Evolutionary conservation across 2,329 filamentous ascomycete species (phyloP).

Genomic region (Tolypocladium paradoxum): DNA sequence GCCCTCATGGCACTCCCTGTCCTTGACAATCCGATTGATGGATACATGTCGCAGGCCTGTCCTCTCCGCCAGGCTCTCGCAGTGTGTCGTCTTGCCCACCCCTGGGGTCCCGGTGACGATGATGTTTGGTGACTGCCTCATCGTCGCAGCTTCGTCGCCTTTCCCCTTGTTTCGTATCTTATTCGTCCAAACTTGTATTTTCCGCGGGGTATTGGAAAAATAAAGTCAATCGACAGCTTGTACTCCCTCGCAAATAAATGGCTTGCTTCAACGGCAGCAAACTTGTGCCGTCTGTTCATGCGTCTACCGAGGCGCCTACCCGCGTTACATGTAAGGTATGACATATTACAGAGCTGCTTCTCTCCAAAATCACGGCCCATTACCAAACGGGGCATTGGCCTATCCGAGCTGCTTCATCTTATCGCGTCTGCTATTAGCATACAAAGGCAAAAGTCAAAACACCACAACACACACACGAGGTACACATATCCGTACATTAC

Average conservation of each 20-base stretch:
- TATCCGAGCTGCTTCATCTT: background rate
- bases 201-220: too few species aligned
- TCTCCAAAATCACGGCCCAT: background rate
- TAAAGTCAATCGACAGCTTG: background rate
- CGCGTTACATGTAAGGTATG: background rate
- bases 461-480: background rate
- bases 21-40: slow-evolving; percentile 87
- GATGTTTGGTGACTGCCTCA: slow-evolving; percentile 65
- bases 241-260: background rate
- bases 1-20: slow-evolving; percentile 75
- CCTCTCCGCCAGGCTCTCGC: slow-evolving; percentile 65
- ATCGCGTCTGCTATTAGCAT: too few species aligned
- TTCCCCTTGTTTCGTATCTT: background rate
- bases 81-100: slow-evolving; percentile 90
- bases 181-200: too few species aligned
- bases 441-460: background rate
- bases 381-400: background rate
- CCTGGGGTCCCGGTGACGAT: slow-evolving; percentile 93
- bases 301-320: background rate
- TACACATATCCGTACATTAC: background rate
- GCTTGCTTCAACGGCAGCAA: background rate
- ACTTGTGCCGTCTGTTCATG: background rate
- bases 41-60: slow-evolving; percentile 73
- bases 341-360: background rate
- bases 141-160: slow-evolving; percentile 11